Evolutionary conservation across 2,329 filamentous ascomycete species (phyloP), one percentile per base, ranked within the genome.

Genomic region (Hypocrella siamensis): DNA sequence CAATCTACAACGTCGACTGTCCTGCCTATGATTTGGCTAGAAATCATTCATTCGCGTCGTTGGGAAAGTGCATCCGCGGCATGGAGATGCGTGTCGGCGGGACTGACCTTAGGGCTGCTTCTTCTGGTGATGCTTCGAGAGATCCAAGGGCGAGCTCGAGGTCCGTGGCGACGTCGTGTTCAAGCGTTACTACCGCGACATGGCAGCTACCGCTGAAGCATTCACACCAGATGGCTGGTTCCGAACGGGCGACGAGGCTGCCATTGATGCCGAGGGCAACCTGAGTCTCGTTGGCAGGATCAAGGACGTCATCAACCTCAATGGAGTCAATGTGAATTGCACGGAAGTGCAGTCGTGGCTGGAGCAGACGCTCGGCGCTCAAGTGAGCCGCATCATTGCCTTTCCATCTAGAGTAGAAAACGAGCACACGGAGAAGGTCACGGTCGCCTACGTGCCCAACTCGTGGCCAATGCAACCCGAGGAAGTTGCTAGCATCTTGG

Each of bases 141-240:
- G 21, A 22, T 22, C 21, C 6, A 11, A 6, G 1, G 58, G 60
- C 4, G 71, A 63, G 7, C n/a, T 26, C 6, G 7, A 26, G 25
- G 25, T 26, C 6, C 25, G 25, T 6, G 25, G 25, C 2, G 62
- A 63, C 0, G 70, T 74, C 28, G 57, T 81, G 7, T 79, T 79
- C 58, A 63, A 67, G 34, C 64, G 66, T 3, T 80, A 81, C 44
- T 26, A 70, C 63, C 58, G 59, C 30, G 72, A 75, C 31, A 56
- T 60, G 0, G 53, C 62, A 28, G 72, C 69, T 2, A 80, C 75
- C 0, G 45, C 41, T 11, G 63, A 71, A 19, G 67, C 67, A 1
- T 58, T 76, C 32, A 72, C 66, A 1, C 52, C 62, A 0, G 54
- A 61, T 38, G 52, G 53, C 2, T 63, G 58, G 57, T 62, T 61